A percentile compares a stretch with the other conserved stretches of the same genome.
phyloP scores from a whole-genome alignment of 192 early-diverging fungal species.

The Backusella psychrophila region DNA sequence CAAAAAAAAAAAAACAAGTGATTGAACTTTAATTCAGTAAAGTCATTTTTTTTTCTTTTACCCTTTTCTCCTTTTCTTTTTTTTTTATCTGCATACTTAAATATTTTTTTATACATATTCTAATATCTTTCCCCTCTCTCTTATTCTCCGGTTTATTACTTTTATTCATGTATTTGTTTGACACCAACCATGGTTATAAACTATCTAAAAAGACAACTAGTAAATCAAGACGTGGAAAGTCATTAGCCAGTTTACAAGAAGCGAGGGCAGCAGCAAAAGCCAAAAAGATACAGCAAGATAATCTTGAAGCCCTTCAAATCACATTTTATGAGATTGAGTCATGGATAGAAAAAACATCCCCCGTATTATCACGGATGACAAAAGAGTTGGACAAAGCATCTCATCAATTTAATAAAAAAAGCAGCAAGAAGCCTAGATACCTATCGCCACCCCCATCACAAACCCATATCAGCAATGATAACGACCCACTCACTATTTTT shows the following conservation, averaged over 20 bases:
- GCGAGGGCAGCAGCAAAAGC: conserved; percentile 27
- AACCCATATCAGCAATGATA: not conserved
- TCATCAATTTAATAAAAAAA: conserved; percentile 31
- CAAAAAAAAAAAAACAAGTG: not conserved
- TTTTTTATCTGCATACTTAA: not conserved
- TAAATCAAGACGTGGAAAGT: not conserved
- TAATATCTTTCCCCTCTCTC: not conserved
- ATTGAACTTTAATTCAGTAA: not conserved
- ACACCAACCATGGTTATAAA: not conserved
- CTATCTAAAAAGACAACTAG: not conserved
- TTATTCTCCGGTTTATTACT: not conserved
- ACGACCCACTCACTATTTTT: not conserved
- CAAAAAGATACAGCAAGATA: conserved; percentile 31
- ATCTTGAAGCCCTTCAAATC: conserved; percentile 37
- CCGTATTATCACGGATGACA: conserved; percentile 35
- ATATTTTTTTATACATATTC: not conserved
- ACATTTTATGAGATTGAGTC: conserved; percentile 42
- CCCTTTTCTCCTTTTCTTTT: not conserved
- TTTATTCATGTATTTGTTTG: not conserved
- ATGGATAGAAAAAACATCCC: conserved; percentile 39
- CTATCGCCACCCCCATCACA: not conserved
- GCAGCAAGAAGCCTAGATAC: not conserved
- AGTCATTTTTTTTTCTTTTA: not conserved
- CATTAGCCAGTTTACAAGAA: conserved; percentile 2
- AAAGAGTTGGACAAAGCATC: conserved; percentile 35